A percentile compares a stretch with the other conserved stretches of the same genome.
Evolutionary conservation across 2,329 filamentous ascomycete species (phyloP).

Genomic region (Ophiosphaerella narmari): DNA sequence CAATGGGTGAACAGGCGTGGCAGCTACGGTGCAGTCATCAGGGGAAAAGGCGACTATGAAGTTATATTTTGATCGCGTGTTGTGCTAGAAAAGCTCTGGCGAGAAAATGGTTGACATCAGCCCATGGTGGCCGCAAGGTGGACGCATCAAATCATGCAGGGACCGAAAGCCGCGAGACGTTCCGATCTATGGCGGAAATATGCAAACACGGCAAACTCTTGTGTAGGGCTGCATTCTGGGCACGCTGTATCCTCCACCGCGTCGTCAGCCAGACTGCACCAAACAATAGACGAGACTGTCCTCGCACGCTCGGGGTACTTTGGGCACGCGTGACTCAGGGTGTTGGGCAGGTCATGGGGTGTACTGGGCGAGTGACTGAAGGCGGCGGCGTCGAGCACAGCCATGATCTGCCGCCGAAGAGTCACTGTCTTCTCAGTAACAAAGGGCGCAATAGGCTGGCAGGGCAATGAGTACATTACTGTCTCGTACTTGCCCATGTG

Average conservation of each 20-base stretch:
- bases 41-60: not conserved
- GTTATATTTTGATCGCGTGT: too few species aligned
- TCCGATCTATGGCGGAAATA: too few species aligned
- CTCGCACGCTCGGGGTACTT: too few species aligned
- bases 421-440: constrained; percentile 18
- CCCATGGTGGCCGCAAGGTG: constrained; percentile 38
- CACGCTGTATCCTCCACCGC: too few species aligned
- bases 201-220: constrained; percentile 24
- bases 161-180: constrained; percentile 15
- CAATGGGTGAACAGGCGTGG: constrained; percentile 6
- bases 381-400: constrained; percentile 32
- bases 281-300: too few species aligned
- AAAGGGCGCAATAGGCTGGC: constrained; percentile 13
- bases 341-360: constrained; percentile 30
- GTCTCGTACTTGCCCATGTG: constrained; percentile 16
- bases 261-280: too few species aligned
- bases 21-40: constrained; percentile 23
- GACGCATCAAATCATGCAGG: constrained; percentile 20
- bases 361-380: constrained; percentile 33
- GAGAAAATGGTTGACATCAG: constrained; percentile 30
- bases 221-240: not conserved
- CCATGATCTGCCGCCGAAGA: constrained; percentile 24
- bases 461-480: constrained; percentile 9
- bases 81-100: constrained; percentile 1
- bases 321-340: constrained; percentile 22